phyloP scores from a whole-genome alignment of 2,329 filamentous ascomycete genomes.

The Phialophora macrospora region DNA sequence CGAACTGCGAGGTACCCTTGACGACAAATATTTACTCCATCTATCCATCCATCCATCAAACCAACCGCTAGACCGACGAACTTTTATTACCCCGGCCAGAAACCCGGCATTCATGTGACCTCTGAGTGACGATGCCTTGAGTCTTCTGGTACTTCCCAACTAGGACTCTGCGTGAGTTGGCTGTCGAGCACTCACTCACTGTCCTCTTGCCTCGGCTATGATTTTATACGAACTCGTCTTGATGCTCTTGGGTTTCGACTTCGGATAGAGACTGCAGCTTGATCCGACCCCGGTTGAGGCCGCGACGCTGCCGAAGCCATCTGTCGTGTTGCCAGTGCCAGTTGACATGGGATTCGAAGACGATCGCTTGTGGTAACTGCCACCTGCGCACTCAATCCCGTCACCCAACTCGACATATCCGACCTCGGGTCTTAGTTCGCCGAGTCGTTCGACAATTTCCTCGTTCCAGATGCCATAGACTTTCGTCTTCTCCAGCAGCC shows the following conservation, averaged over 20 bases:
- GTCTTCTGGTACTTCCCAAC: neutral
- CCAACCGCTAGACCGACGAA: no score
- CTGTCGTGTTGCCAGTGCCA: neutral
- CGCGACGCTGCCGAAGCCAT: conserved; percentile 1
- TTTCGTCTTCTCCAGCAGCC: conserved; percentile 64
- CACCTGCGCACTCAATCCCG: conserved; percentile 54
- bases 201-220: conserved; percentile 46
- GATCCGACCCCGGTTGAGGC: conserved; percentile 35
- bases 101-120: no score
- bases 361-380: conserved; percentile 8
- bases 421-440: conserved; percentile 62
- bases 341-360: conserved; percentile 19
- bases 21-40: no score
- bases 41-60: no score
- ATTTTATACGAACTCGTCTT: conserved; percentile 48
- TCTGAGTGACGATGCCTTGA: no score
- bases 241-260: conserved; percentile 48
- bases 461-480: conserved; percentile 76
- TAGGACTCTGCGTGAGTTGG: neutral
- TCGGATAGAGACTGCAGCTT: conserved; percentile 45
- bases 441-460: conserved; percentile 65
- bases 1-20: no score
- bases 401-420: conserved; percentile 68
- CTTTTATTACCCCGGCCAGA: no score
- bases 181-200: conserved; percentile 12